Base-by-base conservation (phyloP, 2,329 filamentous ascomycete species). In the Pezicula rhizophila region DNA sequence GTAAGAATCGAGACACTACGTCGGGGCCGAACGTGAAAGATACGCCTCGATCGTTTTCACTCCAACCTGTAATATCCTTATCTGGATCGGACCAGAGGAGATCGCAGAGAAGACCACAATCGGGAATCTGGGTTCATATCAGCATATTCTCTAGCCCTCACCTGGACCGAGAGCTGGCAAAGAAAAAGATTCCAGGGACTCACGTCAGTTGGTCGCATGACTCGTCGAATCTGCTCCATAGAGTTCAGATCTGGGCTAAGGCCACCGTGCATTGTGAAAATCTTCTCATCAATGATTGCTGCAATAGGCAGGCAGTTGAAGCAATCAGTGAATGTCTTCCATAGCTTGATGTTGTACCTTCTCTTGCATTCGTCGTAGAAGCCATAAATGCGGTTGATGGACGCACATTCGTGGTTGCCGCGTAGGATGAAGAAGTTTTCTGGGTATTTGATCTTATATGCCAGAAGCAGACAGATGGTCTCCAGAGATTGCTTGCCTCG, bases 311-410 rank as follows among this genome's bases (percentile, higher is more conserved):
- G 74, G 74, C 90, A 96, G 79, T 99, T 99, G 82, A 99, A 99
- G 79, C 91, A 96, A 70, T 99, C 92, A 56, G 91, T 96, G 69
- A 99, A 97, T 1, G 92, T 97, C 81, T 99, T 99, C 92, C 92
- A 97, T 53, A 97, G 80, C 81, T 97, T 97, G 77, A 97, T 96
- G 74, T 97, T 99, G 77, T 95, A 97, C 61, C 92, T 82, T 67
- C 93, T 86, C 79, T 99, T 99, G 84, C 92, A 99, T 73, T 99
- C 92, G 66, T 99, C 93, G 77, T 99, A 99, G 77, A 99, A 99
- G 52, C 93, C 93, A 70, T 99, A 99, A 71, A 97, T 95, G 66
- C 93, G 89, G 77, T 95, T 99, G 78, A 99, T 95, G 46, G 89
- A 95, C 51, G 93, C 93, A 74, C 93, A 97, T 73, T 99, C 93